A percentile compares a stretch with the other conserved stretches of the same genome.
Conservation (phyloP, 2,329 filamentous ascomycete species). For the Parascedosporium putredinis region DNA sequence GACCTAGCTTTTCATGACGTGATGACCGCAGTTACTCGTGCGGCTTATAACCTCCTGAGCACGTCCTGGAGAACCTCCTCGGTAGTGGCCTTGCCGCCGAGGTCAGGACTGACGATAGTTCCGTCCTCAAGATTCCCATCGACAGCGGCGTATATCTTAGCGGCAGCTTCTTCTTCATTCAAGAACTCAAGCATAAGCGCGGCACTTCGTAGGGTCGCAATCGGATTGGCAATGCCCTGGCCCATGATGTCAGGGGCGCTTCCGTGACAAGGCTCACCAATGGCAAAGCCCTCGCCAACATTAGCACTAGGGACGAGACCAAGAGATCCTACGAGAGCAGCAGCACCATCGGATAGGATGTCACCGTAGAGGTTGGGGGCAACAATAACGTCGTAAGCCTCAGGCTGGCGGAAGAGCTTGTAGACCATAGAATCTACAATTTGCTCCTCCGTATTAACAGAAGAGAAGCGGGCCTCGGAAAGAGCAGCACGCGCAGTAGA, state of each 20-base stretch:
- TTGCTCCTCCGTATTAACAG: slow-evolving; percentile 77
- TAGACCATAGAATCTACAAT: slow-evolving; percentile 99
- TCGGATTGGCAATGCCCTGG: slow-evolving; percentile 85
- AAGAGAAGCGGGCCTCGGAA: slow-evolving; percentile 49
- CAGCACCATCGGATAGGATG: slow-evolving; percentile 89
- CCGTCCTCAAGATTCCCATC: slow-evolving; percentile 83
- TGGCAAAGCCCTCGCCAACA: slow-evolving; percentile 87
- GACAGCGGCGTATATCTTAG: slow-evolving; percentile 81
- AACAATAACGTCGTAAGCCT: slow-evolving; percentile 94
- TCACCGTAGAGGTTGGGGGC: slow-evolving; percentile 97
- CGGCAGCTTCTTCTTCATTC: slow-evolving; percentile 75
- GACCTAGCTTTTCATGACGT: too few species aligned
- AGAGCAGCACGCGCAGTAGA: slow-evolving; percentile 66
- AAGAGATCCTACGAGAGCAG: slow-evolving; percentile 82
- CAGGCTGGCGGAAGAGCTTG: slow-evolving; percentile 95
- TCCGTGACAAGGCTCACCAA: slow-evolving; percentile 96
- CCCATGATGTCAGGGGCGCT: slow-evolving; percentile 94
- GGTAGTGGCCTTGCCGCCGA: slow-evolving; percentile 79
- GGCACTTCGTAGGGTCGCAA: slow-evolving; percentile 83
- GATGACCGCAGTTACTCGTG: too few species aligned
- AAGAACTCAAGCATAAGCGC: slow-evolving; percentile 96
- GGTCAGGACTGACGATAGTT: slow-evolving; percentile 72
- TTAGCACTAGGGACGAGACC: slow-evolving; percentile 93
- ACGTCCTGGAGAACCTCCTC: slow-evolving; percentile 82
- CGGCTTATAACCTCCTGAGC: slow-evolving; percentile 66